These are phyloP conservation scores for Pleurostoma richardsiae DNA, from an alignment of 2,329 filamentous ascomycete species.

Conservation along the genomic window DNA sequence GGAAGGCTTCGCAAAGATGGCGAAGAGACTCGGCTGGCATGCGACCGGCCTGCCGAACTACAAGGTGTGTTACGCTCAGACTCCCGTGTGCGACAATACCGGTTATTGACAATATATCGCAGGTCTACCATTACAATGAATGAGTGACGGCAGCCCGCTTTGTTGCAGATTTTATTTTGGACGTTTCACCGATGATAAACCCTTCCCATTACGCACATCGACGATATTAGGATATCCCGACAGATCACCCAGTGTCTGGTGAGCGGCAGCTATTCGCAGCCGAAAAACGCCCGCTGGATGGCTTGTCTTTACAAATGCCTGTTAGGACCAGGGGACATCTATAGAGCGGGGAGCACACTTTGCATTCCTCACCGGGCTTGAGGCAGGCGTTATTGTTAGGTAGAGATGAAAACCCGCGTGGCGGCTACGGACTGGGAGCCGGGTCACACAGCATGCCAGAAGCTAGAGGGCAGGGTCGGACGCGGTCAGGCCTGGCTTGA, in stretches of 20 bases:
- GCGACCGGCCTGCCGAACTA: constrained; percentile 93
- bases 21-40: constrained; percentile 78
- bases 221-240: too few species aligned
- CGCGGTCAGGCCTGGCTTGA: not conserved
- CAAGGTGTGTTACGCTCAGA: constrained; percentile 57
- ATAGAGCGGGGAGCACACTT: not conserved
- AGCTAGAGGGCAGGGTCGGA: not conserved
- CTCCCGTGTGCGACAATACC: not conserved
- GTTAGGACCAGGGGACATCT: not conserved
- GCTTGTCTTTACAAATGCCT: too few species aligned
- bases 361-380: not conserved
- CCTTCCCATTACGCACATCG: too few species aligned
- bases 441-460: not conserved
- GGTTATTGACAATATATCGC: constrained; percentile 6
- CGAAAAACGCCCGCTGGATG: too few species aligned
- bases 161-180: too few species aligned
- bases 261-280: too few species aligned
- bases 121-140: constrained; percentile 92
- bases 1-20: constrained; percentile 98
- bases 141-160: constrained; percentile 30
- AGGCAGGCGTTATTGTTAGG: not conserved
- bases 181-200: too few species aligned
- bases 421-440: not conserved
- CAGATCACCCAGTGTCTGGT: too few species aligned
- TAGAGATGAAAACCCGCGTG: not conserved